phyloP scores from a whole-genome alignment of 2,329 filamentous ascomycete genomes.

The Trichoderma sp. region DNA sequence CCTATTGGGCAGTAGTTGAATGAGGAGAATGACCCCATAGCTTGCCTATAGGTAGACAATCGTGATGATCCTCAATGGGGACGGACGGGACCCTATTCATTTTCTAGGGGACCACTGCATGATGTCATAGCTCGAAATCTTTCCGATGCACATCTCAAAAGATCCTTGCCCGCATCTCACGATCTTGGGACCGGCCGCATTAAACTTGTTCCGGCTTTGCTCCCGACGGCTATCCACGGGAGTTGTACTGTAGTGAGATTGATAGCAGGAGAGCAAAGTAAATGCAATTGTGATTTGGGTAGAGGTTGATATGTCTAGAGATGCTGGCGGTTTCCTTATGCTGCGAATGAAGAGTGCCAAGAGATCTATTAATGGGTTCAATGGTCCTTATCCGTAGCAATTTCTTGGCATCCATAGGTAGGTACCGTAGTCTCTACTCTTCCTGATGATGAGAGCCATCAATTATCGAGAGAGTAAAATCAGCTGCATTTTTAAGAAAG shows the following conservation, averaged over 20 bases:
- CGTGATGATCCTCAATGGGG: not conserved
- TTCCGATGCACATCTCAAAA: not conserved
- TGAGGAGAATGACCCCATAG: not conserved
- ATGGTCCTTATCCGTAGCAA: not conserved
- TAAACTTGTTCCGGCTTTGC: constrained; percentile 10
- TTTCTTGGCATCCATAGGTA: not conserved
- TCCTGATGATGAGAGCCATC: not conserved
- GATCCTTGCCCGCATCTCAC: not conserved
- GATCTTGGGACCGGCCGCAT: not conserved
- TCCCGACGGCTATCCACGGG: not conserved
- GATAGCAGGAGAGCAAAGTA: not conserved
- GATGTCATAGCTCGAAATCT: not conserved
- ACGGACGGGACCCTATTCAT: not conserved
- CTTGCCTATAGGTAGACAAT: not conserved
- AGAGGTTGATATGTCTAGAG: not conserved
- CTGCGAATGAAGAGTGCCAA: not conserved
- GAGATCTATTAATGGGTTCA: not conserved
- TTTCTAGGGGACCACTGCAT: not conserved
- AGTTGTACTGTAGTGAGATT: not conserved
- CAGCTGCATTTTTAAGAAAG: not conserved
- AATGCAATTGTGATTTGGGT: not conserved
- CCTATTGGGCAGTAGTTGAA: too few relatives aligned
- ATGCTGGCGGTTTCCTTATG: not conserved
- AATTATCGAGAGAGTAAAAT: not conserved
- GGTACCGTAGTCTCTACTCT: not conserved